phyloP scores from a whole-genome alignment of 495 filamentous ascomycete species.

The Niebla homalea region DNA sequence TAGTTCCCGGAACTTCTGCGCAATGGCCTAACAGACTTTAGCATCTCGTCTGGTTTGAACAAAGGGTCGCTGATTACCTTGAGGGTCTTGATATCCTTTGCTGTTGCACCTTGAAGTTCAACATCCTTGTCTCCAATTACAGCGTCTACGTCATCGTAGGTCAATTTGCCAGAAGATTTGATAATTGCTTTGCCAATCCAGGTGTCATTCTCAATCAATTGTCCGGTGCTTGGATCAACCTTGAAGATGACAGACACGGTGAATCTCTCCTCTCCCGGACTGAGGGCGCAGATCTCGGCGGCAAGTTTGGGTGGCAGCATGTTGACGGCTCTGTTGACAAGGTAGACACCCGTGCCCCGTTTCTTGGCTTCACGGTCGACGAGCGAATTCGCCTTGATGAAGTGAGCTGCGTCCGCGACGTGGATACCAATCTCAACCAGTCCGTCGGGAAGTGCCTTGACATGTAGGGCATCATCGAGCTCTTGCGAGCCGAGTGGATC shows the following conservation, averaged over 20 bases:
- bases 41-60: conserved; percentile 8
- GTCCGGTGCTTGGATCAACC: conserved; percentile 64
- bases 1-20: conserved; percentile 77
- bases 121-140: conserved; percentile 51
- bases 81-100: conserved; percentile 62
- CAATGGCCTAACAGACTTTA: conserved; percentile 37
- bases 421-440: conserved; percentile 91
- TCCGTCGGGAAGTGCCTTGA: conserved; percentile 68
- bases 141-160: conserved; percentile 72
- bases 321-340: conserved; percentile 82
- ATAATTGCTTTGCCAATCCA: conserved; percentile 93
- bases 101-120: conserved; percentile 43
- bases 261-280: conserved; percentile 74
- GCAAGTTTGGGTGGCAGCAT: conserved; percentile 79
- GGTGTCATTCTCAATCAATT: conserved; percentile 63
- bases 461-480: conserved; percentile 81
- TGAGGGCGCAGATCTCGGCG: conserved; percentile 74
- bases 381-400: conserved; percentile 89
- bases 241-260: conserved; percentile 87
- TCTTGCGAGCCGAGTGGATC: conserved; percentile 72
- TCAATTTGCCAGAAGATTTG: conserved; percentile 74
- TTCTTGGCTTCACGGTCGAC: conserved; percentile 98
- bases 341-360: conserved; percentile 86
- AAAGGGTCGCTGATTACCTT: conserved; percentile 37
- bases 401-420: conserved; percentile 90